These are phyloP conservation scores for Pseudogymnoascus destructans DNA, from an alignment of 2,329 filamentous ascomycete species.

Conservation along the genomic window DNA sequence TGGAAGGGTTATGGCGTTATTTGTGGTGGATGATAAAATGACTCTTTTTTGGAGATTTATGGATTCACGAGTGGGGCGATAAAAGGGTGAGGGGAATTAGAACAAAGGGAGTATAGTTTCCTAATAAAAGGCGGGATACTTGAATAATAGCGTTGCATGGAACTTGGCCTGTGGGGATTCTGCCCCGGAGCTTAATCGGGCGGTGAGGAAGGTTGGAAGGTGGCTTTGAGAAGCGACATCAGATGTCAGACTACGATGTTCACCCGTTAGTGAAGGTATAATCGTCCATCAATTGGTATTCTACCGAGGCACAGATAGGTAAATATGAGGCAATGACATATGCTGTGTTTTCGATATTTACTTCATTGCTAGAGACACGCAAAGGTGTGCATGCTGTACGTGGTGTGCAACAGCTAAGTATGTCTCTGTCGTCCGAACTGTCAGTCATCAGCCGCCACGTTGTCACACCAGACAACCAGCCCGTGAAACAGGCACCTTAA, in stretches of 20 bases:
- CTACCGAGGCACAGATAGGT: not conserved
- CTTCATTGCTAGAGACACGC: not conserved
- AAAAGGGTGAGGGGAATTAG: not conserved
- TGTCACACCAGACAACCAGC: constrained; percentile 22
- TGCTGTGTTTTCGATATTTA: not conserved
- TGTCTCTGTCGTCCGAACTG: not conserved
- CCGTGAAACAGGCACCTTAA: constrained; percentile 18
- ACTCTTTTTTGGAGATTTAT: not conserved
- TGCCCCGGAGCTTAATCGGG: not conserved
- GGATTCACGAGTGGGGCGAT: not conserved
- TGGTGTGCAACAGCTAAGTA: not conserved
- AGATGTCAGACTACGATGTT: not conserved
- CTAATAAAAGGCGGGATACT: not conserved
- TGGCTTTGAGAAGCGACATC: not conserved
- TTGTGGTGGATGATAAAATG: not conserved
- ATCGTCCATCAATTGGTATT: not conserved
- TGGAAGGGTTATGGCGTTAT: not conserved
- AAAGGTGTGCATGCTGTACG: not conserved
- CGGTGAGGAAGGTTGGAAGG: not conserved
- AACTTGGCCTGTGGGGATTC: not conserved
- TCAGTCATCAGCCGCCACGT: constrained; percentile 22
- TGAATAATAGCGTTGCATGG: not conserved
- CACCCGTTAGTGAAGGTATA: not conserved
- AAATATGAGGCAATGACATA: not conserved
- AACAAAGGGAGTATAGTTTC: not conserved